Evolutionary conservation across 805 yeast genomes (phyloP), one percentile per base, ranked within the genome.

Genomic region (Kodamaea kakaduensis): DNA sequence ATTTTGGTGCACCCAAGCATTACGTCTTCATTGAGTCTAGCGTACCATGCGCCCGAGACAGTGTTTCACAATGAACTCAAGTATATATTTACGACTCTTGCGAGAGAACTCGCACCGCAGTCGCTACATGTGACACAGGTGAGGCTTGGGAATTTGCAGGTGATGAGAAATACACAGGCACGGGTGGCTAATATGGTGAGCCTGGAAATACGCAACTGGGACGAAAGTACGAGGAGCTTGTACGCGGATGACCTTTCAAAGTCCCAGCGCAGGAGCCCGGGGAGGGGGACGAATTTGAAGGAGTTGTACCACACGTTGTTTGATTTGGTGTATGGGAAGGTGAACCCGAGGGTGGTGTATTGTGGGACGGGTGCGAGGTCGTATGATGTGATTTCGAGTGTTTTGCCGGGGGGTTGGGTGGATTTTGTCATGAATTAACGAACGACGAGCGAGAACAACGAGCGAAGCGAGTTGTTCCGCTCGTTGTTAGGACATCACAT

Each of bases 21-120:
- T 32, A 67, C 77, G 17, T 68, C 80, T 29, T 57, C 74, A 2
- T 55, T 81, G 36, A 56, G 66, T 21, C 59, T 81, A 31, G 81
- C 84, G 5, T 81, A 74, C 59, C 84, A 81, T 51, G 73, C 79
- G 1, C 71, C 83, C 0, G 88, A 81, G 42, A 64, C 76, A 17
- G 50, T 79, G 22, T 69, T 73, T n/a, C 69, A 70, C 20, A 66
- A 66, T 23, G 62, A 75, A 2, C 40, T 80, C 19, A 58, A 54
- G 31, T 51, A 50, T 25, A 46, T 65, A 16, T 67, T 66, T 37
- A 50, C 62, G 2, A 44, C 58, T 1, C 47, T 67, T 29, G 46
- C 61, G 3, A 48, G 69, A 41, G 73, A 67, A 39, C 40, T 67
- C 5, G 32, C 40, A 7, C 61, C 57, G 6, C 71, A 66, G 32